phyloP scores from a whole-genome alignment of 768 basidiomycete genomes.

The Suillus subalutaceus region DNA sequence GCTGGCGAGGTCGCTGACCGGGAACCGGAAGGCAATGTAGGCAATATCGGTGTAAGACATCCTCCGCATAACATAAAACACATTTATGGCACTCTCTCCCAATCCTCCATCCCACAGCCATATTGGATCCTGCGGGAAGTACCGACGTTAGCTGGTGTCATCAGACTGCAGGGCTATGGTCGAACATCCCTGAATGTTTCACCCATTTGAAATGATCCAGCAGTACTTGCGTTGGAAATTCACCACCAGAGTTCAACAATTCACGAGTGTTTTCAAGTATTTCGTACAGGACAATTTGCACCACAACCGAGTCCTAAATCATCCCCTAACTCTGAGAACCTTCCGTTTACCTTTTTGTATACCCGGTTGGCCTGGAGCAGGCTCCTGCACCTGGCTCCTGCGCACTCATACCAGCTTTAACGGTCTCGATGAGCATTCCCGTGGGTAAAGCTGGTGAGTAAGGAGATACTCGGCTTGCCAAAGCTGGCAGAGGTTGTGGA shows the following conservation, averaged over 20 bases:
- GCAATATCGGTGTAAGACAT: neutral
- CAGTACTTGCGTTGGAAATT: neutral
- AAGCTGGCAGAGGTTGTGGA: slow-evolving; percentile 73
- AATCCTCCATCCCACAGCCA: neutral
- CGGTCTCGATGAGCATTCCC: slow-evolving; percentile 78
- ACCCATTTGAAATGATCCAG: neutral
- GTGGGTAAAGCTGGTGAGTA: slow-evolving; percentile 80
- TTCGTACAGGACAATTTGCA: neutral
- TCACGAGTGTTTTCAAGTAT: neutral
- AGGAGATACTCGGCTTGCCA: slow-evolving; percentile 74
- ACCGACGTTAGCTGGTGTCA: neutral
- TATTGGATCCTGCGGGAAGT: neutral
- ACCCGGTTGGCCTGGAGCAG: slow-evolving; percentile 31
- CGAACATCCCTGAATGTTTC: neutral
- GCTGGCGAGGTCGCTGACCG: neutral
- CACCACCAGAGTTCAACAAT: neutral
- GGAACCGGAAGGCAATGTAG: neutral
- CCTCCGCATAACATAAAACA: neutral
- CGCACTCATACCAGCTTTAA: slow-evolving; percentile 85
- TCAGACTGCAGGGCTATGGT: neutral
- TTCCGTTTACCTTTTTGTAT: slow-evolving; percentile 78
- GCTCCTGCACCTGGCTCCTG: slow-evolving; percentile 49
- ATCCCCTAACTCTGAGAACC: slow-evolving; percentile 74
- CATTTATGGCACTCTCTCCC: neutral
- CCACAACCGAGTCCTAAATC: slow-evolving; percentile 4